Conservation (phyloP, 2,329 filamentous ascomycete species). For the Sporothrix brasiliensis region DNA sequence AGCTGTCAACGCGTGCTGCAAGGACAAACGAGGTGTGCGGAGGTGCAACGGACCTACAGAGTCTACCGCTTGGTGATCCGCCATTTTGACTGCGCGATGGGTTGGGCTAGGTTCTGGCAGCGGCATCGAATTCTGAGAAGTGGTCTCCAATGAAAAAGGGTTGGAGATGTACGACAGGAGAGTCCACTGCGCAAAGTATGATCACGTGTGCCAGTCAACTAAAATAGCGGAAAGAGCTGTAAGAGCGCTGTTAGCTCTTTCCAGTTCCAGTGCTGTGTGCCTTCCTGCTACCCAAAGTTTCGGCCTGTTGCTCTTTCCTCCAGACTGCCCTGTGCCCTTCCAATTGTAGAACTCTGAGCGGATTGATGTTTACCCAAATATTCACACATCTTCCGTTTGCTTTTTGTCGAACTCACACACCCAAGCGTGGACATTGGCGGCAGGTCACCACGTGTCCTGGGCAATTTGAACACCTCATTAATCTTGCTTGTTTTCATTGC, state of each 20-base stretch:
- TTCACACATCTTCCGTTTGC: too few relatives aligned
- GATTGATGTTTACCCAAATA: too few relatives aligned
- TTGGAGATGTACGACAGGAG: too few relatives aligned
- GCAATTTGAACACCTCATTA: background rate
- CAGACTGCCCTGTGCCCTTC: background rate
- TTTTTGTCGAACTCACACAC: background rate
- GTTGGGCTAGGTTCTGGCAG: background rate
- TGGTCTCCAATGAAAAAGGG: background rate
- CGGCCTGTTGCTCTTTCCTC: background rate
- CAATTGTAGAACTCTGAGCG: background rate
- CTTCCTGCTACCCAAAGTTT: background rate
- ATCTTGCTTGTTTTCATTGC: background rate
- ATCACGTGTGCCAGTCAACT: background rate
- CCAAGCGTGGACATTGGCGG: background rate
- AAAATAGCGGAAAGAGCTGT: background rate
- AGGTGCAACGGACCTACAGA: conserved; percentile 14
- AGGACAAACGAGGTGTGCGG: background rate
- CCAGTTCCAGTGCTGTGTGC: background rate
- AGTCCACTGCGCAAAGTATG: background rate
- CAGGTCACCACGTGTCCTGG: background rate
- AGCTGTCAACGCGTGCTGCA: background rate
- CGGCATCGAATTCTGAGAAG: too few relatives aligned
- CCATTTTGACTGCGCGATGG: background rate
- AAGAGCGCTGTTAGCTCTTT: background rate
- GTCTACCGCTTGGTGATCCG: too few relatives aligned